Conservation (phyloP, 371 early-diverging fungal species). For the Apophysomyces variabilis region DNA sequence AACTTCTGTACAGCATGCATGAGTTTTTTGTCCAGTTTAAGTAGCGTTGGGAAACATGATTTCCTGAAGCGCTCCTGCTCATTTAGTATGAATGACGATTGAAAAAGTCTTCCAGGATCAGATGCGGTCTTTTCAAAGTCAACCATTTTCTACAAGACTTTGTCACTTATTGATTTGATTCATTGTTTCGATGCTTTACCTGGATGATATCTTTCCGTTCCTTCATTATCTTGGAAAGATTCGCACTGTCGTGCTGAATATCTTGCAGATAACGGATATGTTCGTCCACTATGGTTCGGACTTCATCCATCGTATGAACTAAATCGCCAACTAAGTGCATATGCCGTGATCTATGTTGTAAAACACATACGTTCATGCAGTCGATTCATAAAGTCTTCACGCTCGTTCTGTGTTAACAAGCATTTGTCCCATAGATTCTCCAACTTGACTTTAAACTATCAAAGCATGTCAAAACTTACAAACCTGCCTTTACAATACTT, state of each 20-base stretch:
- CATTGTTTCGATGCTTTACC: slow-evolving; percentile 25
- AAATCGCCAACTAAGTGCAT: slow-evolving; percentile 16
- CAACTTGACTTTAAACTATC: slow-evolving; percentile 39
- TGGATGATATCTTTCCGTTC: slow-evolving; percentile 62
- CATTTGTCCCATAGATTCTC: slow-evolving; percentile 50
- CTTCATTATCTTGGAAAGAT: slow-evolving; percentile 58
- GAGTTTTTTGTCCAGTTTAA: slow-evolving; percentile 76
- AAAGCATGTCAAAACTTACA: neutral
- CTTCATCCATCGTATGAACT: slow-evolving; percentile 43
- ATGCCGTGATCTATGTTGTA: neutral
- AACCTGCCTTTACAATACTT: neutral
- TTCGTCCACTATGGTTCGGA: slow-evolving; percentile 32
- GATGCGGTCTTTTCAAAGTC: slow-evolving; percentile 89
- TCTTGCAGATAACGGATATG: slow-evolving; percentile 48
- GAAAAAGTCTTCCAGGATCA: slow-evolving; percentile 84
- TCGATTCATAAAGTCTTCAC: slow-evolving; percentile 46
- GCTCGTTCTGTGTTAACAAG: slow-evolving; percentile 48
- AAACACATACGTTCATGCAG: slow-evolving; percentile 31
- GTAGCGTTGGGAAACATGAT: slow-evolving; percentile 79
- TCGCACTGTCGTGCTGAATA: slow-evolving; percentile 41
- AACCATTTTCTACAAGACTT: slow-evolving; percentile 65
- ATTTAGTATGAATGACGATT: slow-evolving; percentile 79
- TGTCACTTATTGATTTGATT: neutral
- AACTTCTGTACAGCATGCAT: slow-evolving; percentile 57
- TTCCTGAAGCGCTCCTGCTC: slow-evolving; percentile 92